phyloP scores from a whole-genome alignment of 2,329 filamentous ascomycete species.

The Ophiostoma australiae region DNA sequence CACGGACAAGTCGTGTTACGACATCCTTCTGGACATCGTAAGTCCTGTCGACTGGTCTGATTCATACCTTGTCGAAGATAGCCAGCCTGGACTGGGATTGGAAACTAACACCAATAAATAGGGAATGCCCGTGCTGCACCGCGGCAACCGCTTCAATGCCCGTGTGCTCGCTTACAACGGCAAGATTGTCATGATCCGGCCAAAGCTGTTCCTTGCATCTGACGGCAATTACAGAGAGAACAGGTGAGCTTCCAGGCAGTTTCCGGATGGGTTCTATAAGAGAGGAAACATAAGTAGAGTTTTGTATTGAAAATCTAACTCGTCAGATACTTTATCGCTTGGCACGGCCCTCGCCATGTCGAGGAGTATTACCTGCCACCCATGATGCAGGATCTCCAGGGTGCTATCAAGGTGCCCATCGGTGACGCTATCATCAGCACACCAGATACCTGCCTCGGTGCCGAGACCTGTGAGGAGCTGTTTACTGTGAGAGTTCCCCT shows the following conservation, averaged over 20 bases:
- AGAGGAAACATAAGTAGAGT: neutral
- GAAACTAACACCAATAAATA: neutral
- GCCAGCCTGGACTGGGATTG: neutral
- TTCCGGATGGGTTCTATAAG: neutral
- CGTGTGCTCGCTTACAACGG: constrained; percentile 60
- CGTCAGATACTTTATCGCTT: constrained; percentile 53
- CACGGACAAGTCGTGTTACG: constrained; percentile 53
- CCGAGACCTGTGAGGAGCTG: constrained; percentile 31
- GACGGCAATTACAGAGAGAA: constrained; percentile 57
- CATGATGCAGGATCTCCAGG: constrained; percentile 51
- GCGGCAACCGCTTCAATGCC: constrained; percentile 60
- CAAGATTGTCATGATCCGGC: constrained; percentile 65
- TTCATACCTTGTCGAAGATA: neutral
- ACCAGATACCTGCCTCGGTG: constrained; percentile 57
- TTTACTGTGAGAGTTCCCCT: constrained; percentile 25
- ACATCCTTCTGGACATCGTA: constrained; percentile 60
- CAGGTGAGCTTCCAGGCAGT: constrained; percentile 1
- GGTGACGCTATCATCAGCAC: constrained; percentile 61
- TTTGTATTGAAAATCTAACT: neutral
- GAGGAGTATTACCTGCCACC: constrained; percentile 62
- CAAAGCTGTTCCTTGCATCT: constrained; percentile 51
- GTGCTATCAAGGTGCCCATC: constrained; percentile 49
- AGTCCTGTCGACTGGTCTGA: neutral
- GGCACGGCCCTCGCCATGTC: constrained; percentile 52
- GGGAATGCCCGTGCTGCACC: constrained; percentile 56